Conservation (phyloP, 495 filamentous ascomycete genomes). For the Lophiotrema nucula region DNA sequence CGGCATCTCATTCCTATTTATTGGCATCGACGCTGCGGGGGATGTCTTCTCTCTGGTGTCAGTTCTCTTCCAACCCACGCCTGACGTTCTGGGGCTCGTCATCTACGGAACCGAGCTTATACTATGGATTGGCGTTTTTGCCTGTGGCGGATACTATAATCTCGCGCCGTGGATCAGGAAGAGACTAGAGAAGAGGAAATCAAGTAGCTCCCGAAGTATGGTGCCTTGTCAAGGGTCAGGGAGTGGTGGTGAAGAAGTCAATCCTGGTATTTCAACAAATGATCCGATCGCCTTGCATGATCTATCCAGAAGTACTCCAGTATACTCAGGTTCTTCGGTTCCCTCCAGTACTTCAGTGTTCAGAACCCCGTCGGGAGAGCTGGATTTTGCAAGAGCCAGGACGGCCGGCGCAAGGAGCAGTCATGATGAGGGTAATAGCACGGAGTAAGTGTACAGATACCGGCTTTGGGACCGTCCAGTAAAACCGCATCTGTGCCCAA, state of each 20-base stretch:
- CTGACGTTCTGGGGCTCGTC: slow-evolving; percentile 58
- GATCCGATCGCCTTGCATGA: slow-evolving; percentile 45
- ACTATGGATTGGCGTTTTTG: slow-evolving; percentile 63
- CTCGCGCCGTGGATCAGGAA: slow-evolving; percentile 52
- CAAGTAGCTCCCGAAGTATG: not conserved
- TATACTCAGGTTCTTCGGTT: slow-evolving; percentile 53
- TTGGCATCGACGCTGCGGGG: slow-evolving; percentile 62
- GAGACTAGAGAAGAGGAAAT: slow-evolving; percentile 6
- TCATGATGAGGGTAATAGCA: too few species aligned
- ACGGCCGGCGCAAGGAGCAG: not conserved
- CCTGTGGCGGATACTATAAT: slow-evolving; percentile 59
- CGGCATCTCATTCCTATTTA: slow-evolving; percentile 66
- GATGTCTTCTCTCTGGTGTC: slow-evolving; percentile 63
- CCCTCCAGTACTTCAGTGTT: slow-evolving; percentile 60
- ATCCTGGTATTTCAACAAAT: not conserved
- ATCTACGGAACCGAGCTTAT: slow-evolving; percentile 62
- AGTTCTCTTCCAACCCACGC: slow-evolving; percentile 55
- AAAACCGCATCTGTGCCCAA: too few species aligned
- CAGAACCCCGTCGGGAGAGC: slow-evolving; percentile 46
- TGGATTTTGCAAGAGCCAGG: slow-evolving; percentile 12
- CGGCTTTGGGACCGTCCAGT: too few species aligned
- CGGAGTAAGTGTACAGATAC: too few species aligned
- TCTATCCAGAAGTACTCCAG: slow-evolving; percentile 57
- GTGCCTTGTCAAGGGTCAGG: not conserved
- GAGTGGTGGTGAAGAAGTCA: not conserved